A percentile compares a stretch with the other conserved stretches of the same genome.
These are phyloP conservation scores for Oidiodendron maius DNA, from an alignment of 495 filamentous ascomycete genomes.

Conservation along the genomic window DNA sequence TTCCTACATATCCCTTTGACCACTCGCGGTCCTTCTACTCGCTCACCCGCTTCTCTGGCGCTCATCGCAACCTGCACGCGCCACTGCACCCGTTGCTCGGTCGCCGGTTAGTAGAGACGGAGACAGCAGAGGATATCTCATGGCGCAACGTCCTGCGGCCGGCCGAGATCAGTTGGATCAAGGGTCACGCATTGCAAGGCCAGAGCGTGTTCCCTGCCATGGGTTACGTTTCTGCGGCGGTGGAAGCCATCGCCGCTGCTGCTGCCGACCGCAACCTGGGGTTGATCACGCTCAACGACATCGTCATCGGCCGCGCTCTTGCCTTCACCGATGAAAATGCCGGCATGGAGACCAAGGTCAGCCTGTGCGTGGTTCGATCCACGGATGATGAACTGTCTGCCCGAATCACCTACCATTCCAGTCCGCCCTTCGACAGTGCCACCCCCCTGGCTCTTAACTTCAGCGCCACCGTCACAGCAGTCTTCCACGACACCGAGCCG, in stretches of 20 bases:
- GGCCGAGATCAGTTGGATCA: conserved; percentile 47
- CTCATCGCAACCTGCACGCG: conserved; percentile 13
- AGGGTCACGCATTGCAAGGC: conserved; percentile 44
- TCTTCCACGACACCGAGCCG: background rate
- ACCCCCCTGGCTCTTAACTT: background rate
- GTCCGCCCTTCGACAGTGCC: background rate
- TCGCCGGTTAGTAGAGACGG: background rate
- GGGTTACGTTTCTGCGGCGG: conserved; percentile 36
- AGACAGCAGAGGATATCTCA: conserved; percentile 26
- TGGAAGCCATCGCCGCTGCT: conserved; percentile 30
- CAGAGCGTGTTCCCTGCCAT: conserved; percentile 34
- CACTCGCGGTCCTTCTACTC: conserved; percentile 36
- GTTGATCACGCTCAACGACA: conserved; percentile 11
- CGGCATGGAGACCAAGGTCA: conserved; percentile 6
- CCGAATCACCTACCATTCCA: background rate
- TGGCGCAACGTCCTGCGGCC: conserved; percentile 50
- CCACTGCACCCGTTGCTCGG: conserved; percentile 4
- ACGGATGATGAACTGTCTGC: background rate
- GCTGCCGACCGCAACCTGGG: background rate
- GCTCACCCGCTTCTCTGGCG: conserved; percentile 33
- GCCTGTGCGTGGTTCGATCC: conserved; percentile 2
- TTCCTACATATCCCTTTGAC: conserved; percentile 46
- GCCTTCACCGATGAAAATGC: conserved; percentile 24
- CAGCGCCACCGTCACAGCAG: background rate
- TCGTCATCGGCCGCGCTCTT: conserved; percentile 15